phyloP scores from a whole-genome alignment of 352 stramenopile genomes.

The Phytophthora pluvialis region DNA sequence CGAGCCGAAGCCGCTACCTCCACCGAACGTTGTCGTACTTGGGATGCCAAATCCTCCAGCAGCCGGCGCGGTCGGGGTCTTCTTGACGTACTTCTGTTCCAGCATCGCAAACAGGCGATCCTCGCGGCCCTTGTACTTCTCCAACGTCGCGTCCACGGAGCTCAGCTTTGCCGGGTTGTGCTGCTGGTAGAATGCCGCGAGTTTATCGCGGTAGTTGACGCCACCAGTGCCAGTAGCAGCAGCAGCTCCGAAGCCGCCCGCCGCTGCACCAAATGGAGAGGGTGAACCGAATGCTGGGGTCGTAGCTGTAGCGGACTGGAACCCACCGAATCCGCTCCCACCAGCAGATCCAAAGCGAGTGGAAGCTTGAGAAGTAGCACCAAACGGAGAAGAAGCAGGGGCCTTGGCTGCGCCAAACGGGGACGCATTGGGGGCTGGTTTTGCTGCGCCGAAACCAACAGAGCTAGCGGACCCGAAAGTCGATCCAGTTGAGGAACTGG shows the following conservation, averaged over 20 bases:
- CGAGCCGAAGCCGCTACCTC: slow-evolving; percentile 54
- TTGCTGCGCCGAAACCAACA: slow-evolving; percentile 51
- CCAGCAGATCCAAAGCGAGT: slow-evolving; percentile 32
- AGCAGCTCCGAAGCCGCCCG: slow-evolving; percentile 42
- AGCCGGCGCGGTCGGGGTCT: slow-evolving; percentile 23
- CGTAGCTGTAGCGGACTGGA: slow-evolving; percentile 32
- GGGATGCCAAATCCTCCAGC: slow-evolving; percentile 50
- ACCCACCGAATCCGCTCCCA: slow-evolving; percentile 40
- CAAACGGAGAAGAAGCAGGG: slow-evolving; percentile 54
- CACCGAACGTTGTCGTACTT: slow-evolving; percentile 44
- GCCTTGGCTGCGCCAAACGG: slow-evolving; percentile 46
- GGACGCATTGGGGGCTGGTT: slow-evolving; percentile 33
- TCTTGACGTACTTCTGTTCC: slow-evolving; percentile 77
- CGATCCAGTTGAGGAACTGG: slow-evolving; percentile 16
- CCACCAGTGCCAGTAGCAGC: background rate
- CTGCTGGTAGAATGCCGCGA: slow-evolving; percentile 76
- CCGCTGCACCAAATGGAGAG: slow-evolving; percentile 41
- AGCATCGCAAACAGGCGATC: slow-evolving; percentile 74
- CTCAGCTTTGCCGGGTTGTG: slow-evolving; percentile 76
- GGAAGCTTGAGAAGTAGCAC: slow-evolving; percentile 28
- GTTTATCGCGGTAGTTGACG: slow-evolving; percentile 61
- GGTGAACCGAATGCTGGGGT: slow-evolving; percentile 31
- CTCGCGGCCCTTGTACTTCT: slow-evolving; percentile 80
- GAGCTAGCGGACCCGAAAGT: slow-evolving; percentile 52
- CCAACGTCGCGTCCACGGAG: slow-evolving; percentile 69